Evolutionary conservation across 768 basidiomycete genomes (phyloP), one percentile per base, ranked within the genome.

Genomic region (Termitomyces sp.): DNA sequence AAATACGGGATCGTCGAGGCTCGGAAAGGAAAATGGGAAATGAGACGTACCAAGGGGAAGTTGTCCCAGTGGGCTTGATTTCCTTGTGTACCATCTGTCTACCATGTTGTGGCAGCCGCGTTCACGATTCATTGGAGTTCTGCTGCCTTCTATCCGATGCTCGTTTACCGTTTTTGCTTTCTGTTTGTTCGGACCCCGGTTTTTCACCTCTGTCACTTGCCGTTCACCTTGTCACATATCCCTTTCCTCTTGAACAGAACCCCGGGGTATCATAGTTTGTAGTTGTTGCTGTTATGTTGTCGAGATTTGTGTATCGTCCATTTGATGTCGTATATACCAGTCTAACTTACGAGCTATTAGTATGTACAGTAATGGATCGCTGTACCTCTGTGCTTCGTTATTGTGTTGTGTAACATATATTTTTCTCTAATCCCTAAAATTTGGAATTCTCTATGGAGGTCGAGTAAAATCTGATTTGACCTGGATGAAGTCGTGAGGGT

Each of bases 1-100:
- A 24, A 61, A 44, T 38, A 47, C 55, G 37, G 55, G 57, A 6
- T 45, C 62, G 21, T 59, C 61, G 44, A 65, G 68, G 56, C 55
- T 63, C 44, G 63, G 58, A 42, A 69, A 68, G 55, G 68, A 71
- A 54, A 71, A 71, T 57, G 70, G 70, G 46, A 70, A 67, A 38
- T 70, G 26, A 49, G 47, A 30, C 24, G 5, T 26, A 35, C 48
- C 21, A 26, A 32, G 24, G 17, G n/a, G 37, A 6, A 12, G 17
- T 26, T 12, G 22, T 50, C 49, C 37, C 35, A 1, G 22, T n/a
- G 10, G 17, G 35, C 37, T 50, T 47, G 17, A 15, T 38, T 40
- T 28, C 15, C 11, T 50, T 40, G 48, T 4, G 24, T 26, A 38
- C 28, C 6, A n/a, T 38, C n/a, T 12, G 22, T 28, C 37, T 40